Base-by-base conservation (phyloP, 2,329 filamentous ascomycete species). In the Lojkania enalia region DNA sequence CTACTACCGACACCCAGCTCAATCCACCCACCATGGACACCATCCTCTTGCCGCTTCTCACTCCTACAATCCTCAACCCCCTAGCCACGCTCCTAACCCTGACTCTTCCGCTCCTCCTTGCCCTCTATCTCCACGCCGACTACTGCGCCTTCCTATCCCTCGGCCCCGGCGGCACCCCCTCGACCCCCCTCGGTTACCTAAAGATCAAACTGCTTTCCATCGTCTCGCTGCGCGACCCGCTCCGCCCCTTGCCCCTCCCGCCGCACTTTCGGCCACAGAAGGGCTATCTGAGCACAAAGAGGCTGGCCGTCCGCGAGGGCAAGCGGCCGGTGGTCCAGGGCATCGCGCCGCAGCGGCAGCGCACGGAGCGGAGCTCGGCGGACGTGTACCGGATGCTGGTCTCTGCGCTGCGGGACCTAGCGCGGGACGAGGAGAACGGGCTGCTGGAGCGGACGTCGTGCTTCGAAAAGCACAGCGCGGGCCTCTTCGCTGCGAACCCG, bases 391-490 rank as follows among this genome's bases (percentile, higher is more conserved):
- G 11, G 0, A 39, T 9, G 0, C 52, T 69, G 0, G 58, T 61
- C 4, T 31, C 20, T 2, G 43, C 43, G 2, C 57, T 71, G 25
- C 44, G 50, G 3, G 21, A 14, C 1, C 46, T 69, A 9, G 55
- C 66, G 1, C 20, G 29, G 0, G 57, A 65, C 2, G 58, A 64
- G 0, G 40, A 42, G 2, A 67, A 69, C 27, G 42, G 48, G 9
- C 55, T 77, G 14, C 18, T 60, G 2, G 60, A 84, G 6, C 86
- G 81, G 0, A 85, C 79, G 1, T 89, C 85, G 1, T 91, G 87
- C 61, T 84, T 94, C 55, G 89, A 94, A 69, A 92, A 91, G 72
- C 85, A 92, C 62, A 86, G 86, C 31, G 78, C 88, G 4, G 88
- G 85, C 0, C 77, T 95, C 0, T 94, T 92, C 67, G 80, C 86